Evolutionary conservation across 2,329 filamentous ascomycete genomes (phyloP), one percentile per base, ranked within the genome.

Genomic region (Nemania bipapillata): DNA sequence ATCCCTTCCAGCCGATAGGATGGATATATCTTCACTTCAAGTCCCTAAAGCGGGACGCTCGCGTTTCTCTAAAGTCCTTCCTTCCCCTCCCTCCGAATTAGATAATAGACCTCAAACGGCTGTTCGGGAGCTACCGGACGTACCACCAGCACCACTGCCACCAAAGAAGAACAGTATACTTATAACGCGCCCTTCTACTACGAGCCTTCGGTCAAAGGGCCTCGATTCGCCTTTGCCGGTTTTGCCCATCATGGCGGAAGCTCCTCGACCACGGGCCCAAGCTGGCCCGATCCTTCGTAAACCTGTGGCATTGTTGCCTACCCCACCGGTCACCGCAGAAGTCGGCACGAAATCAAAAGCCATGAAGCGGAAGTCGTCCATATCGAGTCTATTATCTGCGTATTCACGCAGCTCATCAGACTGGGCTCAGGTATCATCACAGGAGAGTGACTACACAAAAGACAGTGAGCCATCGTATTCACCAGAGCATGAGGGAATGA

Each of bases 31-130:
- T 65, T 74, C 73, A 62, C 76, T 78, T 65, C 72, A 75, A 67
- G 64, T 76, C 77, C 77, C 78, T 17, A 79, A 76, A 75, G 78
- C 83, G 70, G 84, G 84, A 73, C 80, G 81, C 63, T 88, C 86
- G 73, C 85, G 86, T 77, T 87, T 86, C 79, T 87, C 86, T 75
- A 89, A 89, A 79, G 86, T 85, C 37, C 80, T 89, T 71, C 86
- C 86, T 37, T 80, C 82, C 63, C 84, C 86, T 61, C 79, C 86
- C 61, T 78, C 81, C 61, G 73, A 54, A 24, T 53, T 74, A 42
- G 69, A 74, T 45, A 66, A 73, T 32, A 66, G 63, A 55, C 60
- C 68, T 45, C 54, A 53, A 59, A 69, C 69, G n/a, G 60, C 70
- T 69, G 62, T 71, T 66, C 75, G 74, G 70, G 64, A 72, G 28